Evolutionary conservation across 176 grass and related monocot genomes (phyloP).

Genomic region (Oryza nivara): DNA sequence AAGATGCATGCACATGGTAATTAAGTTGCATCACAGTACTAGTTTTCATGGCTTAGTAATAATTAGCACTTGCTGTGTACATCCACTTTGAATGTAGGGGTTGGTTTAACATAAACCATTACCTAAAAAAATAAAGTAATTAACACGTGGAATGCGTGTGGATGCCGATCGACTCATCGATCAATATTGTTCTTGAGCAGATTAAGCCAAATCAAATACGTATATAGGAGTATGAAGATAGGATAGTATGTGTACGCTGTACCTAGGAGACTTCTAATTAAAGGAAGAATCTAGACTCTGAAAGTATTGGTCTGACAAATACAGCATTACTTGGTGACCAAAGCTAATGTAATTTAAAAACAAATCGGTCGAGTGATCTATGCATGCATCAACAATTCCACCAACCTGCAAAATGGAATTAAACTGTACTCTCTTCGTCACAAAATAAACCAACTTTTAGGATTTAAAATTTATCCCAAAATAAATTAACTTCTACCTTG

Average conservation of each 20-base stretch:
- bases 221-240: not conserved
- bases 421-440: too few species aligned
- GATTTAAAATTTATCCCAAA: too few species aligned
- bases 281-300: not conserved
- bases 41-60: not conserved
- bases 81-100: too few species aligned
- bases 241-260: not conserved
- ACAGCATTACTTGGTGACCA: not conserved
- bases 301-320: not conserved
- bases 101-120: too few species aligned
- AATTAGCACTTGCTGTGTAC: not conserved
- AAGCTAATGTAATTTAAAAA: not conserved
- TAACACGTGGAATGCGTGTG: not conserved
- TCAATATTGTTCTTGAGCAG: not conserved
- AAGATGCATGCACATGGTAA: not conserved
- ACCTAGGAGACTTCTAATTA: not conserved
- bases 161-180: not conserved
- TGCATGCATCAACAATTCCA: not conserved
- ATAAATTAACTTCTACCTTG: too few species aligned
- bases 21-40: not conserved
- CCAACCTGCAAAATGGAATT: too few species aligned
- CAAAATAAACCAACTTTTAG: too few species aligned
- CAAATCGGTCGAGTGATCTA: too few species aligned
- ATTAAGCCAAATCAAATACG: not conserved
- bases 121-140: too few species aligned